phyloP scores from a whole-genome alignment of 164 flowering plant species.

The Magnolia sinica region DNA sequence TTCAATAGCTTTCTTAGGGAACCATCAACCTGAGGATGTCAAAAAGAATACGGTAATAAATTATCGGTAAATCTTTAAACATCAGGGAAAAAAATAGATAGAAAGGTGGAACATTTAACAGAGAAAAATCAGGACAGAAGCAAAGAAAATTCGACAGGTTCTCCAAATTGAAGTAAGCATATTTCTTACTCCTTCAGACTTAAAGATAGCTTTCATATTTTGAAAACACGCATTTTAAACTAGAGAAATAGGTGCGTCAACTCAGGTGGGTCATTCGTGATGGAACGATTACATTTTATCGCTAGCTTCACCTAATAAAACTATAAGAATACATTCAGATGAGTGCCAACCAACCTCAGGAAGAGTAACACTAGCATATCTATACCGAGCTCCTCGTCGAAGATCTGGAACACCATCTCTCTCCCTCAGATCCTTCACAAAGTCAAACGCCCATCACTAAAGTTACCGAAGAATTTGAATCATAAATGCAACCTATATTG shows the following conservation, averaged over 20 bases:
- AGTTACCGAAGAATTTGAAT: background rate
- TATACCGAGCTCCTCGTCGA: conserved; percentile 75
- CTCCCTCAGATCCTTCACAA: conserved; percentile 66
- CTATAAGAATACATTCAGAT: background rate
- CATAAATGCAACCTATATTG: background rate
- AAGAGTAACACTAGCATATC: conserved; percentile 68
- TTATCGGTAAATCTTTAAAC: background rate
- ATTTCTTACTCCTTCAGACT: background rate
- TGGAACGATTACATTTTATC: no score
- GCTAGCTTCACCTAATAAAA: background rate
- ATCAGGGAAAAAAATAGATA: background rate
- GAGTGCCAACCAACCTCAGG: conserved; percentile 60
- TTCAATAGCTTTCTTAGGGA: conserved; percentile 55
- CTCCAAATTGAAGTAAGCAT: background rate
- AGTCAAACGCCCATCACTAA: conserved; percentile 15
- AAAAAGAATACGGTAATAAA: background rate
- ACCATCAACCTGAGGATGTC: conserved; percentile 50
- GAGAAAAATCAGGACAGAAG: background rate
- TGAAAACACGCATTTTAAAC: background rate
- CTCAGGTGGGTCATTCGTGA: background rate
- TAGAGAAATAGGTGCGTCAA: background rate
- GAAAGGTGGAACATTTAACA: background rate
- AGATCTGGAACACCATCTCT: conserved; percentile 95
- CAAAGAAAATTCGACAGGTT: background rate
- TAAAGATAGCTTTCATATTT: background rate